Conservation (phyloP, 2,329 filamentous ascomycete species). For the Penicillium sp. region DNA sequence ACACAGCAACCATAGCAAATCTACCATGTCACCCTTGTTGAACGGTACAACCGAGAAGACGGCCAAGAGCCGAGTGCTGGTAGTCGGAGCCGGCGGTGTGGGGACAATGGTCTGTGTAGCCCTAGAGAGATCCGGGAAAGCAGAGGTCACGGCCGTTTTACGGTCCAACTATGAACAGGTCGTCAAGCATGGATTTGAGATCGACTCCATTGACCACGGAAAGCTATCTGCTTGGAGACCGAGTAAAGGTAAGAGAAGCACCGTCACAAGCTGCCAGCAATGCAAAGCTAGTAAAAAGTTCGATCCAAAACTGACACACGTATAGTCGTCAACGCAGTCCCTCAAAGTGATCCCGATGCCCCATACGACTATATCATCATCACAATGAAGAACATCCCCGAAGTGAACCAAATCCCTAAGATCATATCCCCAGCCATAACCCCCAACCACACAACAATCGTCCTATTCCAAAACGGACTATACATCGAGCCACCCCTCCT, state of each 20-base stretch:
- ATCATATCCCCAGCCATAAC: conserved; percentile 48
- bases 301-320: conserved; percentile 5
- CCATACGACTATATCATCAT: conserved; percentile 56
- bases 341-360: conserved; percentile 29
- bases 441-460: conserved; percentile 50
- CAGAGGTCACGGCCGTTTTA: conserved; percentile 54
- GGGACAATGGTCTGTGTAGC: conserved; percentile 56
- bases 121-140: conserved; percentile 50
- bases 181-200: conserved; percentile 49
- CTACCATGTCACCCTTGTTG: conserved; percentile 5
- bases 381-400: conserved; percentile 59
- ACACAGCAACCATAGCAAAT: not conserved
- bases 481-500: conserved; percentile 58
- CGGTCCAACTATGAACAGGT: conserved; percentile 56
- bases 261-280: not conserved
- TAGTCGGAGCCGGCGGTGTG: conserved; percentile 55
- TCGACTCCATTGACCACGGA: conserved; percentile 56
- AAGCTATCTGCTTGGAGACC: conserved; percentile 50
- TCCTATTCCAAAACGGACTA: conserved; percentile 61
- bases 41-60: not conserved
- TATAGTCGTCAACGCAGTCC: conserved; percentile 49
- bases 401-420: conserved; percentile 36
- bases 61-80: conserved; percentile 39
- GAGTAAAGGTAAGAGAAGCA: conserved; percentile 29
- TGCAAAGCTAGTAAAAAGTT: not conserved